A percentile compares a stretch with the other conserved stretches of the same genome.
Conservation (phyloP, 768 basidiomycete genomes). For the Boletus vermiculosoides region DNA sequence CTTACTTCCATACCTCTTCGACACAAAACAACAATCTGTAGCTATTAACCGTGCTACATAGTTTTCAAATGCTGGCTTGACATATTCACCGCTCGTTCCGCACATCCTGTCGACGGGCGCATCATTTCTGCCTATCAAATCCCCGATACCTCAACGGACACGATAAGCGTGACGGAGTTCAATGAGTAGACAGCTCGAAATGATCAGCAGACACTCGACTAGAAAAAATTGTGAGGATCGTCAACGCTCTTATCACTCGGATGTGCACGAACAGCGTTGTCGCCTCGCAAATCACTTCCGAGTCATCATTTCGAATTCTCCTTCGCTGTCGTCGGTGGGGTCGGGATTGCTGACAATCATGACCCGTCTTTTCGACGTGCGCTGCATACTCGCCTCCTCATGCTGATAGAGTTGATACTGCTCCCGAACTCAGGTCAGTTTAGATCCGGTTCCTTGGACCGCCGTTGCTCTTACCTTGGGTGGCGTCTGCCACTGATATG, state of each 20-base stretch:
- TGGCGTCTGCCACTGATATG: conserved; percentile 10
- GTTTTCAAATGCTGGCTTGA: neutral
- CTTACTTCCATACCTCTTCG: neutral
- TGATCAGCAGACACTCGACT: neutral
- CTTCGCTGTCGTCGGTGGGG: conserved; percentile 30
- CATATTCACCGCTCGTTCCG: neutral
- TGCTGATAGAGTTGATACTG: conserved; percentile 13
- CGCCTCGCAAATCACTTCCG: conserved; percentile 9
- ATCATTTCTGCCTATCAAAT: neutral
- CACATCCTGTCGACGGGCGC: neutral
- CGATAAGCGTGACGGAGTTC: neutral
- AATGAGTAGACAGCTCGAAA: neutral
- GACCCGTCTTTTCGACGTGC: conserved; percentile 24
- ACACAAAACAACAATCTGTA: neutral
- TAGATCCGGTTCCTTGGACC: neutral
- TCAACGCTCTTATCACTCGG: neutral
- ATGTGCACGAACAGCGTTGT: conserved; percentile 1
- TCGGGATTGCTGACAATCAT: conserved; percentile 32
- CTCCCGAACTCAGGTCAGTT: conserved; percentile 10
- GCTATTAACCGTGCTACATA: neutral
- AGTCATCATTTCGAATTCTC: conserved; percentile 18
- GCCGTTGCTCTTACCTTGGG: conserved; percentile 19
- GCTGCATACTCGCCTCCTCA: conserved; percentile 18
- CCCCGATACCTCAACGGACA: neutral
- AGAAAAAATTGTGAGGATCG: neutral